Conservation (phyloP, 331 rosid genomes). For the Erythrophleum ivorense region DNA sequence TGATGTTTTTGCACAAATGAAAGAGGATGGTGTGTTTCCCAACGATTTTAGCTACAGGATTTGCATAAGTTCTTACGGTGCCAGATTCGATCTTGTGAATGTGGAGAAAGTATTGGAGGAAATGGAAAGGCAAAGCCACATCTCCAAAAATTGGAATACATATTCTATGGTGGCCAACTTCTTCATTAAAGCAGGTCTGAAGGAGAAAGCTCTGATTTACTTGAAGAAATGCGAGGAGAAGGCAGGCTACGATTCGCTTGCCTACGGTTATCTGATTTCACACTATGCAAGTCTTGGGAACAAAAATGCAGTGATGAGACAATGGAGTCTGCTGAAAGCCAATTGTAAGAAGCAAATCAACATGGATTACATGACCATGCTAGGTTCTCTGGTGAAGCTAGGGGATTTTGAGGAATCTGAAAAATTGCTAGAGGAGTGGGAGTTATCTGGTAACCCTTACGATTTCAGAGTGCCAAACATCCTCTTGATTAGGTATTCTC, state of each 20-base stretch:
- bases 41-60: slow-evolving; percentile 66
- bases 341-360: slow-evolving; percentile 68
- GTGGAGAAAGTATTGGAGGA: slow-evolving; percentile 69
- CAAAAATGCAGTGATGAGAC: slow-evolving; percentile 60
- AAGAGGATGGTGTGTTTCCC: slow-evolving; percentile 62
- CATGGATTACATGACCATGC: slow-evolving; percentile 69
- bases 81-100: slow-evolving; percentile 53
- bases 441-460: slow-evolving; percentile 56
- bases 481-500: slow-evolving; percentile 60
- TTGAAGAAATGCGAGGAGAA: slow-evolving; percentile 66
- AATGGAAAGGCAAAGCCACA: slow-evolving; percentile 57
- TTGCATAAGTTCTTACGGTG: slow-evolving; percentile 67
- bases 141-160: slow-evolving; percentile 56
- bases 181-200: too few species aligned
- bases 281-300: slow-evolving; percentile 59
- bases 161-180: too few species aligned
- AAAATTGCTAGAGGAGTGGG: slow-evolving; percentile 67
- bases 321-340: slow-evolving; percentile 63
- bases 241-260: slow-evolving; percentile 49
- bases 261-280: slow-evolving; percentile 69
- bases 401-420: slow-evolving; percentile 63
- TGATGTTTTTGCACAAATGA: slow-evolving; percentile 58
- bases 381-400: slow-evolving; percentile 70
- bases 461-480: slow-evolving; percentile 75
- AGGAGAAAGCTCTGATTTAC: too few species aligned